A percentile compares a stretch with the other conserved stretches of the same genome.
Conservation (phyloP, 2,329 filamentous ascomycete species). For the Zymoseptoria crescenta region DNA sequence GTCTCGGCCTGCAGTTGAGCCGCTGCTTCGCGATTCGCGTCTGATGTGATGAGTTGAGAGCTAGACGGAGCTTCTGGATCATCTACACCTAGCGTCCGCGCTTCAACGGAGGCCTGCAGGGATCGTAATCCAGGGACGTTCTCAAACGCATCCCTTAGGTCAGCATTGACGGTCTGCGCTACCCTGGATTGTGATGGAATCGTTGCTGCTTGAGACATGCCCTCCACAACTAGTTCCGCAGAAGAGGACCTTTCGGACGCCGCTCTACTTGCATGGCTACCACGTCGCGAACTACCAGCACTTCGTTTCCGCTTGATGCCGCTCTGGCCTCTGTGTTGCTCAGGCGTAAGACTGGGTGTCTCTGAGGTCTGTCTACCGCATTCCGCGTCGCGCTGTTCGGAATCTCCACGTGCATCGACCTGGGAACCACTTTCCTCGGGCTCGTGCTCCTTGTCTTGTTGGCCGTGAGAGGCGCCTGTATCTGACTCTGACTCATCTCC, state of each 20-base stretch:
- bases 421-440: too few species aligned
- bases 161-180: neutral
- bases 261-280: neutral
- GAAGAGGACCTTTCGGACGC: neutral
- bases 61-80: neutral
- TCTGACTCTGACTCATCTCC: neutral
- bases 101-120: neutral
- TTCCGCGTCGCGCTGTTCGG: neutral
- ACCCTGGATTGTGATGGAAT: neutral
- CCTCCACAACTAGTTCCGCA: neutral
- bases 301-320: neutral
- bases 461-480: neutral
- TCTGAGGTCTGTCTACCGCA: neutral
- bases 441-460: neutral
- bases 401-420: too few species aligned
- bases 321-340: neutral
- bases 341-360: neutral
- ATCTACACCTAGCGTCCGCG: neutral
- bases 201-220: neutral
- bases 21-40: slow-evolving; percentile 2
- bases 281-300: neutral
- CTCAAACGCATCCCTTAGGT: neutral
- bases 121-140: neutral
- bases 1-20: neutral
- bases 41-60: slow-evolving; percentile 1